Base-by-base conservation (phyloP, 306 rosid genomes). In the Crotalaria pallida region DNA sequence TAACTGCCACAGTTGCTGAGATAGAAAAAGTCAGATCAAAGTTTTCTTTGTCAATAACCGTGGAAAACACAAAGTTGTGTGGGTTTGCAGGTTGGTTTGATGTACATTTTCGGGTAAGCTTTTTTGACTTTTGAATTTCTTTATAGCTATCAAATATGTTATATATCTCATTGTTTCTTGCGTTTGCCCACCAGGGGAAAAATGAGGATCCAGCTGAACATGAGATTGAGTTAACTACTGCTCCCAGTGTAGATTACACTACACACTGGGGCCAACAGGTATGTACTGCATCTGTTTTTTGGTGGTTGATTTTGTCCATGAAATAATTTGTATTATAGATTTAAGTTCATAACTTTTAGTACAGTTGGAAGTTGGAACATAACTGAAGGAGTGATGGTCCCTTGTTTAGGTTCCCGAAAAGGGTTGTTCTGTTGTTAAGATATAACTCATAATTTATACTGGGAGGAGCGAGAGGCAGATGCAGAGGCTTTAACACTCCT, bases 201-300 rank as follows among this genome's bases (percentile, higher is more conserved):
- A 82, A 16, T 16, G 97, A 91, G 84, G 96, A 91, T 75, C 99
- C 96, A 10, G 90, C 91, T 49, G 81, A 80, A 80, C 73, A 83
- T 3, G 96, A 86, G 78, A 78, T 91, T 26, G 93, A 95, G 84
- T 79, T 95, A 88, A 86, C 96, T 59, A 95, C 99, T 11, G 96
- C 96, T 60, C 99, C 99, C 22, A 89, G 96, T 74, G 70, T 65
- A 51, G 79, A 84, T 52, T 59, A 65, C 50, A 67, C 83, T 55
- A 95, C 99, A 41, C 99, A 95, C 49, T 95, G 99, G 99, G 99
- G 97, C 31, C 99, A 91, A 75, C 97, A 95, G 97, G 99, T 94
- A 21, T 65, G 68, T 82, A 24, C 77, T 45, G n/a, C 33, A 45
- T 60, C 13, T 19, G 44, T 27, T 16, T 67, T 23, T 76, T 40